Evolutionary conservation across 2,329 filamentous ascomycete species (phyloP), one percentile per base, ranked within the genome.

Genomic region (Aureobasidium sp.): DNA sequence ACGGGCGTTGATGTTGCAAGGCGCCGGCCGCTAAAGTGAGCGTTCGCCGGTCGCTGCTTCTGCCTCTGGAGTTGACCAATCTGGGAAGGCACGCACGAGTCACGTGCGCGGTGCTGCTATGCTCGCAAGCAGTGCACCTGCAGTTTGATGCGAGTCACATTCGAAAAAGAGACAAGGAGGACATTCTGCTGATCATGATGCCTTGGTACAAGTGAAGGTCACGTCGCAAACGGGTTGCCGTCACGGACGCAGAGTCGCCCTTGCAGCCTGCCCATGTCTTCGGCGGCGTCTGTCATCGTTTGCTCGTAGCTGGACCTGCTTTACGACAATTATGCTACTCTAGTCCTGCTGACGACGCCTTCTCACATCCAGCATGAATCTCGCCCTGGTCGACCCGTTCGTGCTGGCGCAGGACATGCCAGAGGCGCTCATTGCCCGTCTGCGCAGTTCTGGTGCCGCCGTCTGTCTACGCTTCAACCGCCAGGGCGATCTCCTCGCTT

Each of bases 401-500:
- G 82, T 87, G 67, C 80, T 89, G 65, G 86, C 85, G 29, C 84
- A 87, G 76, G 92, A 97, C 77, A 96, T 94, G 73, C 92, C 93
- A 60, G 92, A 97, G 72, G 87, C 89, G 65, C 88, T 96, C 67
- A 92, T 89, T 37, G 90, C 90, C 71, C 92, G 89, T 63, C 87
- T 99, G 66, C 89, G 93, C 83, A 79, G 70, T 77, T 70, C 67
- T 70, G 84, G 85, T 53, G 84, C 86, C 74, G 82, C 84, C 53
- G 85, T 84, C 39, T 86, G 83, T 70, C 78, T 87, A 63, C 90
- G 93, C 67, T 99, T 99, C 82, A 97, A 93, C 72, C 90, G 91
- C 72, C 90, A 87, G 72, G 94, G 94, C 75, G 93, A 99, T 76
- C 92, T 94, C 69, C 86, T 99, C 66, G 94, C 94, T 48, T 96